Conservation (phyloP, 345 rosid species). For the Theobroma cacao region DNA sequence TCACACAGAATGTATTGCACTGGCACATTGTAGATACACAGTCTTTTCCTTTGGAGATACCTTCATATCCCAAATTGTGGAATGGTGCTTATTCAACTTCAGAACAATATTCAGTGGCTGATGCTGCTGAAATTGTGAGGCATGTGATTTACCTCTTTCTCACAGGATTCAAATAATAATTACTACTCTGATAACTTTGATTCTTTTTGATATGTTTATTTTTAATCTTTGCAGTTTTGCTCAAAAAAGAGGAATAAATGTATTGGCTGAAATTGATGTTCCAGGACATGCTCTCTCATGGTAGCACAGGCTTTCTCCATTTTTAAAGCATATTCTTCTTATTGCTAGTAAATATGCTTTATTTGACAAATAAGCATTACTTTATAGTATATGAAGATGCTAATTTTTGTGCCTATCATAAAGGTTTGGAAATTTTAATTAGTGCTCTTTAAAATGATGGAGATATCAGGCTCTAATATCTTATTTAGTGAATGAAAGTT, state of each 20-base stretch:
- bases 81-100: conserved; percentile 57
- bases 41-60: conserved; percentile 71
- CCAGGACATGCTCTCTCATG: conserved; percentile 82
- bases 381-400: background rate
- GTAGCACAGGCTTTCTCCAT: conserved; percentile 27
- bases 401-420: background rate
- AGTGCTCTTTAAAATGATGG: background rate
- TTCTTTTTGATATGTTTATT: conserved; percentile 9
- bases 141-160: conserved; percentile 24
- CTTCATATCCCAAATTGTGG: conserved; percentile 78
- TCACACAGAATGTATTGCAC: conserved; percentile 62
- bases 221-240: conserved; percentile 49
- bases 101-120: conserved; percentile 54
- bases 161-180: background rate
- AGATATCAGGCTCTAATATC: background rate
- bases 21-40: conserved; percentile 78
- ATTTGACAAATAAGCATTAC: background rate
- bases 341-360: conserved; percentile 7
- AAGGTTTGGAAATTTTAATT: background rate
- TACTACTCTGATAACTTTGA: background rate
- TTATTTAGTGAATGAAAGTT: background rate
- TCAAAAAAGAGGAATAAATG: conserved; percentile 50
- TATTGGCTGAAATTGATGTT: conserved; percentile 73
- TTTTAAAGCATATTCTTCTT: conserved; percentile 3
- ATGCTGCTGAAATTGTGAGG: conserved; percentile 67